Conservation (phyloP, 805 yeast genomes). For the Pichia nanzhaoensis region DNA sequence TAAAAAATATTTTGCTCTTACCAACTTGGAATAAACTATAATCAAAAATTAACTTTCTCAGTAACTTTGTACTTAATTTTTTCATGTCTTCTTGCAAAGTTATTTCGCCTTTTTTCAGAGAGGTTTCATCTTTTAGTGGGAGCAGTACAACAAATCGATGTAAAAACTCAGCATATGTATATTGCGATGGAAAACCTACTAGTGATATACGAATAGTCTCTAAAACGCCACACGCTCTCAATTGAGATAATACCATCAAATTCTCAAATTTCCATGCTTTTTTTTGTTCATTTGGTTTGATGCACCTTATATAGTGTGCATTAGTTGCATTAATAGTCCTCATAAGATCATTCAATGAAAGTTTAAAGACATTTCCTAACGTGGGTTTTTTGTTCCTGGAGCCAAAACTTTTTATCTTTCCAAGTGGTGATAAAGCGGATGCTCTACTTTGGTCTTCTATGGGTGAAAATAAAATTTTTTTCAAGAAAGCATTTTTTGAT, state of each 20-base stretch:
- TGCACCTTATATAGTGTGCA: constrained; percentile 94
- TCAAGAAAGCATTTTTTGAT: constrained; percentile 61
- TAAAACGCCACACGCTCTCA: constrained; percentile 96
- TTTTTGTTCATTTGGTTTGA: constrained; percentile 91
- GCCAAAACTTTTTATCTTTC: constrained; percentile 14
- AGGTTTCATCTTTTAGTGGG: constrained; percentile 58
- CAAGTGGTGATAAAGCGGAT: constrained; percentile 11
- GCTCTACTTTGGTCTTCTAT: constrained; percentile 37
- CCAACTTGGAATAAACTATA: constrained; percentile 77
- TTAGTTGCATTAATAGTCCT: constrained; percentile 85
- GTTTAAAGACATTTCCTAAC: constrained; percentile 87
- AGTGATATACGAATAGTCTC: constrained; percentile 95
- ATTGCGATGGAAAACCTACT: constrained; percentile 97
- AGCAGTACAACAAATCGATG: constrained; percentile 78
- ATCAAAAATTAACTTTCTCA: constrained; percentile 56
- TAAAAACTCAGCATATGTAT: constrained; percentile 90
- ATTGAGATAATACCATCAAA: constrained; percentile 87
- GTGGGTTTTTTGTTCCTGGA: constrained; percentile 69
- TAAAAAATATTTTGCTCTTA: constrained; percentile 86
- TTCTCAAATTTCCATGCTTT: constrained; percentile 94
- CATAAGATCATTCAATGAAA: constrained; percentile 89
- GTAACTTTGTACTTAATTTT: constrained; percentile 60
- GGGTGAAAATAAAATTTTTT: constrained; percentile 54
- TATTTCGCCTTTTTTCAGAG: constrained; percentile 46
- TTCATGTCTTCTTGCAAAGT: constrained; percentile 47